These are phyloP conservation scores for Cyberlindnera nakhonratchasimensis DNA, from an alignment of 805 yeast genomes.

Conservation along the genomic window DNA sequence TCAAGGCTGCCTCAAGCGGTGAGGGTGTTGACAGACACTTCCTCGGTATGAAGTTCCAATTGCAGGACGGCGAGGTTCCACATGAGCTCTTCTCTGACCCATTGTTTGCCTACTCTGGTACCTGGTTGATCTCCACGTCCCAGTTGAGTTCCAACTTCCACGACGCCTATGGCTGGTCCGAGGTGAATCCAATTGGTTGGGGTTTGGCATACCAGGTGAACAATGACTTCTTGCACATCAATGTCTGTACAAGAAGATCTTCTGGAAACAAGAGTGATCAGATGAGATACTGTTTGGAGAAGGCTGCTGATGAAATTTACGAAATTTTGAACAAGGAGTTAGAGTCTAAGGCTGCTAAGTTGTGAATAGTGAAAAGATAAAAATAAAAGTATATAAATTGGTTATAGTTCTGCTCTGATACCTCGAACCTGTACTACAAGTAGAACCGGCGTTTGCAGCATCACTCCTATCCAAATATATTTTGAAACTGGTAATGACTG, in stretches of 20 bases:
- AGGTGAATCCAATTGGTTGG: constrained; percentile 89
- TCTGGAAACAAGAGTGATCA: constrained; percentile 52
- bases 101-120: constrained; percentile 65
- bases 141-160: constrained; percentile 82
- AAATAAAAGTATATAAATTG: no score
- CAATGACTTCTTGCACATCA: constrained; percentile 79
- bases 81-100: constrained; percentile 77
- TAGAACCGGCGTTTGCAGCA: no score
- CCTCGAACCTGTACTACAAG: no score
- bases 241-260: constrained; percentile 70
- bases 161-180: constrained; percentile 95
- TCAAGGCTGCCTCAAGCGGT: constrained; percentile 77
- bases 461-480: no score
- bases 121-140: constrained; percentile 87
- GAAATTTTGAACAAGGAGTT: constrained; percentile 44
- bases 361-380: no score
- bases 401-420: no score
- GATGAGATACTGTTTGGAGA: constrained; percentile 64
- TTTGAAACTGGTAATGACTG: no score
- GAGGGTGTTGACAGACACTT: constrained; percentile 92
- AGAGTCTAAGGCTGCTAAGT: constrained; percentile 9
- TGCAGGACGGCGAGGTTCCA: constrained; percentile 49
- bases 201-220: constrained; percentile 94
- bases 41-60: constrained; percentile 77
- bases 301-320: constrained; percentile 79